Evolutionary conservation across 1,284 basidiomycete genomes (phyloP).

Genomic region (Fomitopsis palustris): DNA sequence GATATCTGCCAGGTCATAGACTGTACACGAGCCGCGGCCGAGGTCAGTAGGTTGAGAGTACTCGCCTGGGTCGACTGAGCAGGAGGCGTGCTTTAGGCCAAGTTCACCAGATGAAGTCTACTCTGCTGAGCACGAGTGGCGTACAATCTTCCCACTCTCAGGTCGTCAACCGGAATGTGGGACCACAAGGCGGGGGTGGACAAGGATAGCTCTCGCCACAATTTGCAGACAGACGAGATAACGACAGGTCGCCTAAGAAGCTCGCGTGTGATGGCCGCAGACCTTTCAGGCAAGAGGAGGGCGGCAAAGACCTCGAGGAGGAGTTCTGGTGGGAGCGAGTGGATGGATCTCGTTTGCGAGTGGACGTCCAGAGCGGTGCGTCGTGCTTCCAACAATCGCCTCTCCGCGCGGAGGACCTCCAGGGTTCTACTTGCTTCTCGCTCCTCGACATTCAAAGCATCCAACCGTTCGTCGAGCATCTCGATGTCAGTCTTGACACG

Average conservation of each 20-base stretch:
- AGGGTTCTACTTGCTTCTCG: conserved; percentile 4
- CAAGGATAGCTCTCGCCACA: conserved; percentile 11
- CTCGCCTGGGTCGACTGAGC: too few species aligned
- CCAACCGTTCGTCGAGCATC: neutral
- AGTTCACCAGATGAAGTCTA: neutral
- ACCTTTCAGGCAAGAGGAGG: neutral
- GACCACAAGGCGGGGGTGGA: conserved; percentile 11
- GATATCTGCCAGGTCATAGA: neutral
- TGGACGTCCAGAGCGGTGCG: neutral
- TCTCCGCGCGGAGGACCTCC: conserved; percentile 1
- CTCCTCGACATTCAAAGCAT: neutral
- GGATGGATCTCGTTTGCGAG: neutral
- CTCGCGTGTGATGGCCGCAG: neutral
- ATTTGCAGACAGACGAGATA: conserved; percentile 12
- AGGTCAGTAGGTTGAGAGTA: too few species aligned
- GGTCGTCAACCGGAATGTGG: conserved; percentile 3
- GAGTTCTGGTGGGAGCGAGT: conserved; percentile 8
- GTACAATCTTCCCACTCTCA: neutral
- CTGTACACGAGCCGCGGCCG: neutral
- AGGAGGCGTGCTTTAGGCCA: too few species aligned
- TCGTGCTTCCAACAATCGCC: neutral
- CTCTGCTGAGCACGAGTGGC: conserved; percentile 2
- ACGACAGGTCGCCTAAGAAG: conserved; percentile 7
- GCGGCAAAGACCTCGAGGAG: conserved; percentile 4
- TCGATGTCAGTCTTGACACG: neutral